phyloP scores from a whole-genome alignment of 2,329 filamentous ascomycete species.

The Alternaria longipes region DNA sequence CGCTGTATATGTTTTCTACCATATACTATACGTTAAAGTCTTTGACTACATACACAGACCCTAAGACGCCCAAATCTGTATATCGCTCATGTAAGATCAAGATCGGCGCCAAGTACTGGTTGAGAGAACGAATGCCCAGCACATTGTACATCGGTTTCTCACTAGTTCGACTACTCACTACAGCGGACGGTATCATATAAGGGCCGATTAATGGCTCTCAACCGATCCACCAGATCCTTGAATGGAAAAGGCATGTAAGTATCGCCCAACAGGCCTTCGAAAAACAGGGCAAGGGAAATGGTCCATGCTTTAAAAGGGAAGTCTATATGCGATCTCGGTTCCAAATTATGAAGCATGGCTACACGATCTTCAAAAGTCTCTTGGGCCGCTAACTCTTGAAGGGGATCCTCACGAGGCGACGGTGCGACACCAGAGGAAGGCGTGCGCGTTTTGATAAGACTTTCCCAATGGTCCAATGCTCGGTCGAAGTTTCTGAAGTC shows the following conservation, averaged over 20 bases:
- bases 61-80: no score
- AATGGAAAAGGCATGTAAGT: slow-evolving; percentile 9
- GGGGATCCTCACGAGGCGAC: background rate
- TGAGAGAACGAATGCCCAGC: background rate
- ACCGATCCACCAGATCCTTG: background rate
- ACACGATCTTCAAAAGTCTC: slow-evolving; percentile 6
- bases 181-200: background rate
- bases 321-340: background rate
- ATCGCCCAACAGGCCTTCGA: slow-evolving; percentile 7
- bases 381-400: background rate
- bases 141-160: background rate
- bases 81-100: no score
- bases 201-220: background rate
- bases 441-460: background rate
- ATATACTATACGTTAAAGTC: no score
- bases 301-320: slow-evolving; percentile 3
- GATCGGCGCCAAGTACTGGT: no score
- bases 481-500: slow-evolving; percentile 1
- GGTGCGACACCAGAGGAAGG: background rate
- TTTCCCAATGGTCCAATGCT: slow-evolving; percentile 8
- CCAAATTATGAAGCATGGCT: background rate
- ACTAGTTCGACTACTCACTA: background rate
- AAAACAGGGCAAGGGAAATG: slow-evolving; percentile 5
- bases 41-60: no score
- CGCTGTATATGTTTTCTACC: no score